Percentiles rank a stretch among this genome's conserved stretches.
Conservation (phyloP, 1,284 basidiomycete genomes). For the Rhodotorula sp. region DNA sequence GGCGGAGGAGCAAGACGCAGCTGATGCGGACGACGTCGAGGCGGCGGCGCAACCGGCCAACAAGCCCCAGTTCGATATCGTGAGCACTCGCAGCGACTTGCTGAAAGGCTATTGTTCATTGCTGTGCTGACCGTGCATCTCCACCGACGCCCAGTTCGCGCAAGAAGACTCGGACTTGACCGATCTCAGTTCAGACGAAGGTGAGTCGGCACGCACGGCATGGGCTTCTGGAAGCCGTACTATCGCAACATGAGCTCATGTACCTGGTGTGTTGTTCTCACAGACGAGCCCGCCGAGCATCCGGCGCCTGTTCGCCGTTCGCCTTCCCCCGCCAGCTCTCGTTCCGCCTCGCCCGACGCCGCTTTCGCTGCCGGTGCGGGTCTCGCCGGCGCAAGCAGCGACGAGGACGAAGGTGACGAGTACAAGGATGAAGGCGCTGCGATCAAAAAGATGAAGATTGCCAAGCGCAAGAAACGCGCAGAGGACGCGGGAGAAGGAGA, state of each 20-base stretch:
- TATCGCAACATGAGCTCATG: background rate
- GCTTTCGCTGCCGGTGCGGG: background rate
- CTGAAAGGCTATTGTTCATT: background rate
- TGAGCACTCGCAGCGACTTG: background rate
- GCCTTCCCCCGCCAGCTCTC: slow-evolving; percentile 7
- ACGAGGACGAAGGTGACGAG: slow-evolving; percentile 29
- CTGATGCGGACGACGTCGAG: too few relatives aligned
- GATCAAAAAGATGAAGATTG: slow-evolving; percentile 48
- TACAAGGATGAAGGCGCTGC: slow-evolving; percentile 15
- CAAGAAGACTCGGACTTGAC: slow-evolving; percentile 29
- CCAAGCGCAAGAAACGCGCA: slow-evolving; percentile 55
- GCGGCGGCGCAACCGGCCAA: background rate
- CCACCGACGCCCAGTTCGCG: slow-evolving; percentile 18
- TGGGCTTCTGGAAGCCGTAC: background rate
- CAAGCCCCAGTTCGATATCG: background rate
- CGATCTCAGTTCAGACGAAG: slow-evolving; percentile 20
- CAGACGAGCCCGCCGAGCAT: slow-evolving; percentile 1
- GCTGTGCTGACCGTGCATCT: background rate
- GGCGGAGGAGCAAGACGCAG: background rate
- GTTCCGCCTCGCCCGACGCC: slow-evolving; percentile 9
- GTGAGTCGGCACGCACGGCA: background rate
- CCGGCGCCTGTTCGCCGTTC: slow-evolving; percentile 7
- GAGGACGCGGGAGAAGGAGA: slow-evolving; percentile 52
- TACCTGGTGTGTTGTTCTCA: too few relatives aligned
- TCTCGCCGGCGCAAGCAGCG: background rate